Percentiles rank a stretch among this genome's conserved stretches.
Conservation (phyloP, 257 asterid genomes). For the Nemophila menziesii region DNA sequence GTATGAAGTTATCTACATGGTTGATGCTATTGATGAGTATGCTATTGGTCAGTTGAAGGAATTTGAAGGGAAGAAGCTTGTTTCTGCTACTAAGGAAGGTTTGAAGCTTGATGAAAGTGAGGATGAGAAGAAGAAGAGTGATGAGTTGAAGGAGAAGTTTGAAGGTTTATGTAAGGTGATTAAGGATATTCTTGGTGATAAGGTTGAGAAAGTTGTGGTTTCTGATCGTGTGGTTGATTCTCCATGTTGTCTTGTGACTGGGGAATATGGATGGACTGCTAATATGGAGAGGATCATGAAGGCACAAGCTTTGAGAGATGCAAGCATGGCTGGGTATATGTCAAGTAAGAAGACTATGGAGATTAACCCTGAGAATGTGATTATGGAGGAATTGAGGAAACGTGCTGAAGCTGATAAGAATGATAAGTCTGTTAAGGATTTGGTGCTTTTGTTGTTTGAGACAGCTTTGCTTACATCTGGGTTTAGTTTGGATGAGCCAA, state of each 20-base stretch:
- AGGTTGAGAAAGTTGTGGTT: slow-evolving; percentile 38
- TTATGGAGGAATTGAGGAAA: slow-evolving; percentile 65
- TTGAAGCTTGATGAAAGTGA: slow-evolving; percentile 23
- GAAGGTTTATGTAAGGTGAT: slow-evolving; percentile 28
- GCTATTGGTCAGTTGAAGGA: slow-evolving; percentile 30
- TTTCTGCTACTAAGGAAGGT: slow-evolving; percentile 32
- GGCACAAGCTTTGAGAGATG: slow-evolving; percentile 56
- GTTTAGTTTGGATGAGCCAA: slow-evolving; percentile 59
- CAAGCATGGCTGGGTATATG: slow-evolving; percentile 68
- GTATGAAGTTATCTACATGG: slow-evolving; percentile 31
- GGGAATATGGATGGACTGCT: slow-evolving; percentile 58
- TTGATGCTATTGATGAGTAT: slow-evolving; percentile 35
- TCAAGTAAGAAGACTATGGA: slow-evolving; percentile 69
- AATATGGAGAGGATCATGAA: slow-evolving; percentile 68
- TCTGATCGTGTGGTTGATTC: slow-evolving; percentile 59
- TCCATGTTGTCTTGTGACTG: slow-evolving; percentile 59
- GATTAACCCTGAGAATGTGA: slow-evolving; percentile 54
- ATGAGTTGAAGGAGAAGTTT: slow-evolving; percentile 28
- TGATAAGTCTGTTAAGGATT: slow-evolving; percentile 56
- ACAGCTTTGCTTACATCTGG: slow-evolving; percentile 56
- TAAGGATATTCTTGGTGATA: slow-evolving; percentile 28
- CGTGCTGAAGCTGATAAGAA: slow-evolving; percentile 69
- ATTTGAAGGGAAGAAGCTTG: slow-evolving; percentile 28
- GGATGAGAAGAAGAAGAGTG: slow-evolving; percentile 24
- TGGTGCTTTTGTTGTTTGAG: slow-evolving; percentile 52